Base-by-base conservation (phyloP, 2,329 filamentous ascomycete genomes). In the Lecanosticta acicola region DNA sequence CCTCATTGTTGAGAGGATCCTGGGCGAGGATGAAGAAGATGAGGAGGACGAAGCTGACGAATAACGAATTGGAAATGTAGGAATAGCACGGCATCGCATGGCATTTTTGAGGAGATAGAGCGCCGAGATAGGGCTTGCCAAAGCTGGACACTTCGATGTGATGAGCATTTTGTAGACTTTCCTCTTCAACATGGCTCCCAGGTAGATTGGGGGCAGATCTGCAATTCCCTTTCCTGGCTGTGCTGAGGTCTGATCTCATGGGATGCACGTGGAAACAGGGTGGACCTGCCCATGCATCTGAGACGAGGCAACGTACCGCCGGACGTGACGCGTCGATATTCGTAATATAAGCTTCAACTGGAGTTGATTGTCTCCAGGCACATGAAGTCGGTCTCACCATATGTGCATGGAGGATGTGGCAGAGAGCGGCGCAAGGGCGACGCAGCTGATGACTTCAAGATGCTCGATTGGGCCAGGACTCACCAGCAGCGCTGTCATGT, bases 1-100 rank as follows among this genome's bases (percentile, higher is more conserved):
- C 67, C 69, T 98, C 47, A 86, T 97, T 55, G 90, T 97, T 10
- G 93, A 98, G 70, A 76, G 77, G 46, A 71, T 77, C 32, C 66
- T 69, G 18, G 72, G 77, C 3, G 74, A 80, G 19, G 78, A 79
- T 11, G 74, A 76, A 0, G 74, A 76, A 2, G 73, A 74, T 0
- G 72, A 74, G 0, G 73, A 72, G 3, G 59, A 61, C 18, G 58
- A 60, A 11, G 54, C 52, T 3, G 26, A 41, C 18, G 26, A 41
- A 41, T 32, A n/a, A 34, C 34, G n/a, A 41, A 33, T 13, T 19
- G 4, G 7, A 7, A 16, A 5, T 37, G 14, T 19, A 19, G 35
- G 24, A 5, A 29, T 29, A 29, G 24, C n/a, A 11, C 24, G 11
- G 24, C 24, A 29, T 29, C 24, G n/a, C n/a, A n/a, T n/a, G n/a